Evolutionary conservation across 495 filamentous ascomycete genomes (phyloP).

Genomic region (Cairneyella variabilis): DNA sequence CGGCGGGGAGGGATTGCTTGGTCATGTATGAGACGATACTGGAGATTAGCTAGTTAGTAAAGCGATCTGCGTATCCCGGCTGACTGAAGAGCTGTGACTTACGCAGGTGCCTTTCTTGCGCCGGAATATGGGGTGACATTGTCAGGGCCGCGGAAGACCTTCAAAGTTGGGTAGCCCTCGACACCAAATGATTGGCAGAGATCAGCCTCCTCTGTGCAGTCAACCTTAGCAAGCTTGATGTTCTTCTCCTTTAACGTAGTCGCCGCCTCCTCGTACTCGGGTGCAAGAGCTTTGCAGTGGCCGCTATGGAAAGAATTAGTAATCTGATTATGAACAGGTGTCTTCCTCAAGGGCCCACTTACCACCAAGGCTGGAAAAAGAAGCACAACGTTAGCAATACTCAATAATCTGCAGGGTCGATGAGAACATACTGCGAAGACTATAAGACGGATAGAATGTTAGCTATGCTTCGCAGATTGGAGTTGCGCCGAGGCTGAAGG

Average conservation of each 20-base stretch:
- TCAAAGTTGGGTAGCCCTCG: constrained; percentile 96
- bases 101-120: constrained; percentile 87
- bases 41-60: constrained; percentile 27
- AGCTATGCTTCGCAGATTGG: constrained; percentile 11
- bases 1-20: constrained; percentile 94
- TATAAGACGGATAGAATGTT: constrained; percentile 11
- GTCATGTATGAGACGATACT: constrained; percentile 98
- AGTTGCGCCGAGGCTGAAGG: constrained; percentile 8
- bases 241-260: constrained; percentile 93
- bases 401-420: constrained; percentile 12
- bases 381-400: constrained; percentile 20
- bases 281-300: constrained; percentile 81
- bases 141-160: constrained; percentile 95
- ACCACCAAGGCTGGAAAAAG: constrained; percentile 24
- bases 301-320: constrained; percentile 42
- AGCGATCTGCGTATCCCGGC: not conserved
- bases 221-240: constrained; percentile 88
- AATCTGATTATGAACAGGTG: constrained; percentile 49
- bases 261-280: constrained; percentile 86
- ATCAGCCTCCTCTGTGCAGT: constrained; percentile 92
- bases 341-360: constrained; percentile 37
- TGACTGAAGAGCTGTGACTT: constrained; percentile 37
- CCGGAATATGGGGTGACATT: constrained; percentile 80
- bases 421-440: constrained; percentile 28
- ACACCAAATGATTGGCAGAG: constrained; percentile 88